phyloP scores from a whole-genome alignment of 1,139 yeast genomes.

The Taiozyma sp. region DNA sequence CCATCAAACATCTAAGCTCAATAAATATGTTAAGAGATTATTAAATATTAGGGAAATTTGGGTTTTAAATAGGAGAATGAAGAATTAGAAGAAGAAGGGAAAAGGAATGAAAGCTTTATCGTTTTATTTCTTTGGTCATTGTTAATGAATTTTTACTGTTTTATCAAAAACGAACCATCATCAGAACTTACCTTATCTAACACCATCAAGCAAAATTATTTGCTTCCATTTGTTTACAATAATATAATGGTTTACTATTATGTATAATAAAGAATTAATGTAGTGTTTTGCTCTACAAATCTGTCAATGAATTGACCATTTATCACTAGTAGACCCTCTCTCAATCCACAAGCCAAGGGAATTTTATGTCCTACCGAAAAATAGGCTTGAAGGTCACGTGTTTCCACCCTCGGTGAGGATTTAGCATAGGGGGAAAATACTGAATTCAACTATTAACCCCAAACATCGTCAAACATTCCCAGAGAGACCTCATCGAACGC shows the following conservation, averaged over 20 bases:
- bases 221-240: constrained; percentile 1
- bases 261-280: constrained; percentile 3
- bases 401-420: neutral
- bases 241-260: constrained; percentile 9
- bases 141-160: neutral
- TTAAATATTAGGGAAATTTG: constrained; percentile 1
- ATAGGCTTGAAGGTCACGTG: neutral
- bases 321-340: too few relatives aligned
- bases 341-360: too few relatives aligned
- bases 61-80: neutral
- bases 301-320: neutral
- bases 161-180: constrained; percentile 1
- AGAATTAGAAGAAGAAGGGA: neutral
- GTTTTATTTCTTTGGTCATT: neutral
- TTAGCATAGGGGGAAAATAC: neutral
- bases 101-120: neutral
- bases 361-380: neutral
- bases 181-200: constrained; percentile 8
- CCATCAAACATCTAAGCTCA: constrained; percentile 95
- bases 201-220: constrained; percentile 9
- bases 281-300: neutral
- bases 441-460: neutral
- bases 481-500: neutral
- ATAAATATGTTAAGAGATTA: neutral
- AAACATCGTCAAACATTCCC: neutral